Evolutionary conservation across 1,284 basidiomycete species (phyloP).

Genomic region (Cryptococcus wingfieldii): DNA sequence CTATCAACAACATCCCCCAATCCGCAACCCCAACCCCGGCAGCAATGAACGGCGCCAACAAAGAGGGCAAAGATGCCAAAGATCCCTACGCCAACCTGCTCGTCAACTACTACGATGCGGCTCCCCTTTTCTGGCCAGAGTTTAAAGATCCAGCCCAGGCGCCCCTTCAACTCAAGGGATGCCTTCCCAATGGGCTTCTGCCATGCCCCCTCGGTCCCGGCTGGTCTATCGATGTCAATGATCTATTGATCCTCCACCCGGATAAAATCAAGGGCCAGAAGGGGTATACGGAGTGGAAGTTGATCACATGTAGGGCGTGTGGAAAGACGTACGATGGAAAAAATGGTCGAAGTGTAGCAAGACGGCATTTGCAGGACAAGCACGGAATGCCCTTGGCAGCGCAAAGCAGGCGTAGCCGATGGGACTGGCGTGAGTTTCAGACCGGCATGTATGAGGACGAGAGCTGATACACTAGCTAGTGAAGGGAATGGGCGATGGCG

Average conservation of each 20-base stretch:
- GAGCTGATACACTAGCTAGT: no score
- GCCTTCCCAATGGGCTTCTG: background rate
- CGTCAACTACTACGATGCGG: no score
- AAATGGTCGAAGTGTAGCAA: constrained; percentile 56
- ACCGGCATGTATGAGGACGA: background rate
- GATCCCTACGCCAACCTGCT: no score
- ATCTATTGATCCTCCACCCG: constrained; percentile 31
- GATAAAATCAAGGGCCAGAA: background rate
- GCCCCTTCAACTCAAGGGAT: no score
- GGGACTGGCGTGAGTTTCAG: constrained; percentile 52
- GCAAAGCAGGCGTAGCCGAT: constrained; percentile 54
- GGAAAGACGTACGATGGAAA: constrained; percentile 52
- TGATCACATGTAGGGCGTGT: constrained; percentile 40
- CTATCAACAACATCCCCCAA: no score
- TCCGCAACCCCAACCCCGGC: no score
- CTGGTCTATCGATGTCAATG: constrained; percentile 26
- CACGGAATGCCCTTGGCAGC: constrained; percentile 53
- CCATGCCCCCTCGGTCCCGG: constrained; percentile 4
- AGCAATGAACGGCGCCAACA: no score
- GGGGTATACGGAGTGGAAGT: constrained; percentile 7
- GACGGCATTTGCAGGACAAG: constrained; percentile 56
- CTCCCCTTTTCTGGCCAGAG: no score
- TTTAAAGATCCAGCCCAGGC: no score
- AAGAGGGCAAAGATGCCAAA: no score
- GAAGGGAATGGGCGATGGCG: no score